A percentile compares a stretch with the other conserved stretches of the same genome.
Conservation (phyloP, 106 monocot genomes). For the Alisma plantagoaquatica region DNA sequence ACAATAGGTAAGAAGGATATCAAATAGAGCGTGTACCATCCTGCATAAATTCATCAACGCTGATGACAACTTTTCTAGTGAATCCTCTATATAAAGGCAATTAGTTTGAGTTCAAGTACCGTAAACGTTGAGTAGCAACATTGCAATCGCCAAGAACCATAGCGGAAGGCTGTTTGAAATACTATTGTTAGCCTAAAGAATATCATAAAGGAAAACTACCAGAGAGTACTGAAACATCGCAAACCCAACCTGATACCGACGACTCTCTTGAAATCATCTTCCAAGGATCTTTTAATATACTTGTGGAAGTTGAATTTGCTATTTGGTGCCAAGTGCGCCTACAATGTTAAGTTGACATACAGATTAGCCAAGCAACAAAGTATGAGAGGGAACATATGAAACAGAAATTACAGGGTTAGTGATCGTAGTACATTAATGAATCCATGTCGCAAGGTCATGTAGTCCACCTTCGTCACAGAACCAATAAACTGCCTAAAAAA, state of each 20-base stretch:
- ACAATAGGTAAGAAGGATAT: slow-evolving; percentile 37
- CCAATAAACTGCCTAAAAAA: slow-evolving; percentile 44
- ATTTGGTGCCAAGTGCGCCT: slow-evolving; percentile 37
- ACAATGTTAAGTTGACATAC: not conserved
- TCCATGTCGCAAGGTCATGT: slow-evolving; percentile 48
- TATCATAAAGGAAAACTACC: not conserved
- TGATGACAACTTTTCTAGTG: not conserved
- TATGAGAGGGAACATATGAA: not conserved
- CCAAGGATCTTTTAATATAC: not conserved
- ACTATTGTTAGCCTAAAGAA: slow-evolving; percentile 3
- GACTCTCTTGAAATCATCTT: slow-evolving; percentile 4
- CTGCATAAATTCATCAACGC: slow-evolving; percentile 8
- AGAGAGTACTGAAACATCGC: slow-evolving; percentile 37
- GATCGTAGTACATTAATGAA: slow-evolving; percentile 51
- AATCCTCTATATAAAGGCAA: not conserved
- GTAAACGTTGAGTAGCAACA: slow-evolving; percentile 27
- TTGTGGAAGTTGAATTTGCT: slow-evolving; percentile 19
- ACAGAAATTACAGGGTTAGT: not conserved
- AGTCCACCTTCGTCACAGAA: slow-evolving; percentile 39
- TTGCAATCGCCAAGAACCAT: slow-evolving; percentile 26
- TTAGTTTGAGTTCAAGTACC: slow-evolving; percentile 13
- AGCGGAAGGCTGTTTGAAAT: slow-evolving; percentile 23
- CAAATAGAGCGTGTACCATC: slow-evolving; percentile 26
- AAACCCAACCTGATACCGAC: slow-evolving; percentile 12
- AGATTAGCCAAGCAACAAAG: not conserved